A percentile compares a stretch with the other conserved stretches of the same genome.
Conservation (phyloP, 225 moss, liverwort and hornwort genomes). For the Pseudisothecium myosuroides region DNA sequence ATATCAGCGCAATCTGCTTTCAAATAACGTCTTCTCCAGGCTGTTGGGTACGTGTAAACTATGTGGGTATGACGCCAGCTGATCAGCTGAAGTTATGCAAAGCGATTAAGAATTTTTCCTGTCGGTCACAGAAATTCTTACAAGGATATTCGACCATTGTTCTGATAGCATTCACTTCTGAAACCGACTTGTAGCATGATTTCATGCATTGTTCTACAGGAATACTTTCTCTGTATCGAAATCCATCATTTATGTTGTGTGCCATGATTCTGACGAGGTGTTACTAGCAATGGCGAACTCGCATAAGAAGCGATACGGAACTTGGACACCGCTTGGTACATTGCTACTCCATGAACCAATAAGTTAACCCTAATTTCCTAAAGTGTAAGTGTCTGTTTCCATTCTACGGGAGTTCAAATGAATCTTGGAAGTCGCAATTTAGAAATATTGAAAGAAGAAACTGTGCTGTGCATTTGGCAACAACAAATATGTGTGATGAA, state of each 20-base stretch:
- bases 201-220: neutral
- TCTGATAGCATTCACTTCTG: neutral
- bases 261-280: neutral
- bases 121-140: neutral
- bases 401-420: neutral
- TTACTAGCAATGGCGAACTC: neutral
- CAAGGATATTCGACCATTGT: neutral
- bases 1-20: neutral
- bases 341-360: neutral
- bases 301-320: neutral
- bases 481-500: neutral
- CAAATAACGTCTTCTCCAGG: neutral
- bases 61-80: neutral
- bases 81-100: neutral
- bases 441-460: neutral
- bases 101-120: neutral
- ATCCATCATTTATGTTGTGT: neutral
- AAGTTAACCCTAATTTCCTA: neutral
- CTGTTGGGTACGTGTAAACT: neutral
- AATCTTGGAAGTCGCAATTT: neutral
- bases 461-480: neutral
- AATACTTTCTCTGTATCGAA: neutral
- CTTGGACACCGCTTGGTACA: neutral
- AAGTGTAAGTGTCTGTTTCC: neutral
- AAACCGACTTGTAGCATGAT: neutral